Conservation (phyloP, 352 stramenopile genomes). For the Globisporangium acanthophoron region DNA sequence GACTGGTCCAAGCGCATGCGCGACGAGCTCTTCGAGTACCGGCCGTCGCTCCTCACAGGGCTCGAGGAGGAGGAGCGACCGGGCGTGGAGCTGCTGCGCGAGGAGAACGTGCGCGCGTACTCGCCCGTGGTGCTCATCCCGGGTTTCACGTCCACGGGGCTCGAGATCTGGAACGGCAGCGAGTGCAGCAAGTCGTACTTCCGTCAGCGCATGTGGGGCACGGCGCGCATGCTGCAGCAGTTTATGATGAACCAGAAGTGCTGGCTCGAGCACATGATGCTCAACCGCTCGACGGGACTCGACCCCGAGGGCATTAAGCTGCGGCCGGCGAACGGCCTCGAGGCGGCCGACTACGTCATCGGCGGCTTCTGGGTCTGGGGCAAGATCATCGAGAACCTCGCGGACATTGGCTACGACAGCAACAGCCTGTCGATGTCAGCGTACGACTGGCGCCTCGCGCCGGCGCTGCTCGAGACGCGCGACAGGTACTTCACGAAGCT, state of each 20-base stretch:
- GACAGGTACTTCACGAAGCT: slow-evolving; percentile 92
- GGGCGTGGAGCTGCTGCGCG: slow-evolving; percentile 32
- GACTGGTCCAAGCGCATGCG: slow-evolving; percentile 66
- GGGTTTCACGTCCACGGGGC: slow-evolving; percentile 90
- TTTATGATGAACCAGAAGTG: slow-evolving; percentile 90
- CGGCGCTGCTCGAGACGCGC: slow-evolving; percentile 64
- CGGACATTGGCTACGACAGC: slow-evolving; percentile 91
- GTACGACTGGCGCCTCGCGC: slow-evolving; percentile 84
- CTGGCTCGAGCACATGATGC: slow-evolving; percentile 90
- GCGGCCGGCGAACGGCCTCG: slow-evolving; percentile 81
- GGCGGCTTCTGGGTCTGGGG: slow-evolving; percentile 94
- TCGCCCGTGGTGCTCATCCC: slow-evolving; percentile 89
- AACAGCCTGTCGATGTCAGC: slow-evolving; percentile 85
- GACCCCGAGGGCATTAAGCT: slow-evolving; percentile 84
- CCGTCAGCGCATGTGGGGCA: slow-evolving; percentile 92
- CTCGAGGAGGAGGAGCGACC: slow-evolving; percentile 35
- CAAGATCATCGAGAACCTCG: slow-evolving; percentile 89
- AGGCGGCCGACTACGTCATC: slow-evolving; percentile 93
- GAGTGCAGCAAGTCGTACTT: slow-evolving; percentile 88
- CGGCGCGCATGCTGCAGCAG: slow-evolving; percentile 81
- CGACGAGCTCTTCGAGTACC: slow-evolving; percentile 70
- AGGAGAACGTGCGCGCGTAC: slow-evolving; percentile 48
- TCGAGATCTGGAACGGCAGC: slow-evolving; percentile 93
- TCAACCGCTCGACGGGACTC: slow-evolving; percentile 86
- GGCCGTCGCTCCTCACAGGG: slow-evolving; percentile 25